Percentiles rank a stretch among this genome's conserved stretches.
phyloP scores from a whole-genome alignment of 805 yeast genomes.

The Candida sanyiensis region DNA sequence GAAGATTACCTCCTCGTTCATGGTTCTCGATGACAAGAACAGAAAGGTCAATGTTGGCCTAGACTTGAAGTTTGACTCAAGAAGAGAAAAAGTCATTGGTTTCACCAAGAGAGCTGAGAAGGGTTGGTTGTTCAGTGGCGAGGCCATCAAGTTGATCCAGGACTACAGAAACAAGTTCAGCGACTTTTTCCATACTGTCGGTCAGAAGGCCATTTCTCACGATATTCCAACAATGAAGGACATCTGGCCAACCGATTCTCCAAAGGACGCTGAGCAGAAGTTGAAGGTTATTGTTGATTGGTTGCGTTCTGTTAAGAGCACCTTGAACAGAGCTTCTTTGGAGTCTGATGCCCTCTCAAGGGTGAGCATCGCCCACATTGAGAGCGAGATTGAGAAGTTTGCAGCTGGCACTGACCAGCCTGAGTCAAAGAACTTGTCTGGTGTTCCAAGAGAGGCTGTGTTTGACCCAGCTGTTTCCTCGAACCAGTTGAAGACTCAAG shows the following conservation, averaged over 20 bases:
- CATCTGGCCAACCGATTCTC: slow-evolving; percentile 31
- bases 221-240: slow-evolving; percentile 28
- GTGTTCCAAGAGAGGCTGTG: slow-evolving; percentile 81
- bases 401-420: slow-evolving; percentile 39
- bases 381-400: slow-evolving; percentile 46
- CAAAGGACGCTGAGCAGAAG: slow-evolving; percentile 25
- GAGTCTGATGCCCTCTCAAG: slow-evolving; percentile 76
- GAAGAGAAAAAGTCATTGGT: slow-evolving; percentile 80
- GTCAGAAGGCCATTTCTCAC: slow-evolving; percentile 22
- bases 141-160: slow-evolving; percentile 61
- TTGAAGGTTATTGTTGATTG: slow-evolving; percentile 31
- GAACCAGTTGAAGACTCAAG: slow-evolving; percentile 66
- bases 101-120: slow-evolving; percentile 60
- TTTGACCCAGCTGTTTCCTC: slow-evolving; percentile 70
- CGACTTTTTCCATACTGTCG: slow-evolving; percentile 43
- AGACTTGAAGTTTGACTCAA: slow-evolving; percentile 75
- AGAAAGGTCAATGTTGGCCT: slow-evolving; percentile 69
- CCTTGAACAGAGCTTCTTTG: slow-evolving; percentile 58
- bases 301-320: slow-evolving; percentile 46
- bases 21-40: slow-evolving; percentile 50
- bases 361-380: slow-evolving; percentile 61
- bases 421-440: slow-evolving; percentile 55
- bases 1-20: slow-evolving; percentile 66
- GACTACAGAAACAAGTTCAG: slow-evolving; percentile 62
- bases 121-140: slow-evolving; percentile 80